Evolutionary conservation across 129 eudicot species (phyloP), one percentile per base, ranked within the genome.

Genomic region (Chrysanthemum makinoi): DNA sequence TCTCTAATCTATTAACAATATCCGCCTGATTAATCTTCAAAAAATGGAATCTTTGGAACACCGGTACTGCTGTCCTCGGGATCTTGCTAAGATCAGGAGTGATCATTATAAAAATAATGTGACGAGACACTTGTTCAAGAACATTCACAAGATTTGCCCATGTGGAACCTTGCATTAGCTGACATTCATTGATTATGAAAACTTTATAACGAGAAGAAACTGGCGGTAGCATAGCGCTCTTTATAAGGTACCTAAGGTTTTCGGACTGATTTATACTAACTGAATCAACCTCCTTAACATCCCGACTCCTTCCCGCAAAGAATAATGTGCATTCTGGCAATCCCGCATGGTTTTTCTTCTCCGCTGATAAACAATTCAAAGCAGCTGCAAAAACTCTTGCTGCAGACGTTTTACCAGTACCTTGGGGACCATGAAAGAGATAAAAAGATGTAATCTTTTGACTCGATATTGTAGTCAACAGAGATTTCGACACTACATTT

Each of bases 301-400:
- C 97, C 50, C 84, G 80, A 56, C 91, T 87, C 76, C 88, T 81
- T 61, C 99, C 99, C 1, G 99, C 79, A 65, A 90, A 95, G 67
- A 86, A 88, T 28, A 83, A 54, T 1, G 78, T 62, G 68, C 99
- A 95, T 77, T 90, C 97, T 81, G 84, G 82, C 99, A 95, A 54
- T 59, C 13, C 96, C 96, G 62, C 99, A 95, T 1, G 99, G 99
- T 66, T 47, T 51, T 77, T 55, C 10, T 68, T 75, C 30, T 86
- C 87, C 0, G 49, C 66, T 9, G 93, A 83, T 7, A 89, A 83
- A 68, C 99, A 95, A 73, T 95, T 95, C 59, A 95, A 80, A 17
- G 91, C 97, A 33, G 96, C 99, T 67, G 99, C 99, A 70, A 88
- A 95, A 5, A 95, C 78, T 75, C 94, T 88, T 1, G 99, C 83